These are phyloP conservation scores for Dillenia turbinata DNA, from an alignment of 164 flowering plant genomes.

Conservation along the genomic window DNA sequence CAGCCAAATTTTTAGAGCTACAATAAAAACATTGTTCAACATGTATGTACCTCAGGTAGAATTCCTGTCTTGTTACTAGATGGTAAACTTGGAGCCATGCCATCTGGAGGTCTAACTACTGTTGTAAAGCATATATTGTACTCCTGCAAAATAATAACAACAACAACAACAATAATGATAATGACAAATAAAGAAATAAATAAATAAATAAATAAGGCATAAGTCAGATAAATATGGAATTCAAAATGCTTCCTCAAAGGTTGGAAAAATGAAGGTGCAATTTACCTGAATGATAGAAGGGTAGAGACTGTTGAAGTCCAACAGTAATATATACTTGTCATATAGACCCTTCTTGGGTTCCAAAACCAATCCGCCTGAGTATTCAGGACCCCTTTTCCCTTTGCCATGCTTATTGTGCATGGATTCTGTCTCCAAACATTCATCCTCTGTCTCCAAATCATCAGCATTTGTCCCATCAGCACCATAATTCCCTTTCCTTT, in stretches of 20 bases:
- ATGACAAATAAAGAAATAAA: not conserved
- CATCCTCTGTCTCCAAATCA: slow-evolving; percentile 35
- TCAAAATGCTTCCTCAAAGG: not conserved
- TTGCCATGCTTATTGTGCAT: slow-evolving; percentile 39
- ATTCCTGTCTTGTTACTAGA: slow-evolving; percentile 62
- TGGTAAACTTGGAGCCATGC: slow-evolving; percentile 64
- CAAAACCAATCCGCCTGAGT: slow-evolving; percentile 93
- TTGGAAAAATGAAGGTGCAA: slow-evolving; percentile 2
- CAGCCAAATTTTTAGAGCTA: too few species aligned
- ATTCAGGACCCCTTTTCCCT: slow-evolving; percentile 83
- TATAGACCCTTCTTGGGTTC: slow-evolving; percentile 96
- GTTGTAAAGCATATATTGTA: slow-evolving; percentile 99
- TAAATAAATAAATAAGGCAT: not conserved
- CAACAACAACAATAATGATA: not conserved
- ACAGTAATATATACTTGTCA: slow-evolving; percentile 90
- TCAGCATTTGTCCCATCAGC: slow-evolving; percentile 39
- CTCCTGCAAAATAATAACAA: slow-evolving; percentile 47
- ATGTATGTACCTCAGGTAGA: slow-evolving; percentile 77
- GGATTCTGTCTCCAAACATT: slow-evolving; percentile 35
- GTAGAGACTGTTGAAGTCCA: slow-evolving; percentile 99
- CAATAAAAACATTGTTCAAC: not conserved
- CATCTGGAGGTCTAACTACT: slow-evolving; percentile 76
- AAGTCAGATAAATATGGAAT: not conserved
- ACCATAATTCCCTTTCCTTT: slow-evolving; percentile 45
- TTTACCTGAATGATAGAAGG: slow-evolving; percentile 98